Evolutionary conservation across 331 rosid species (phyloP).

Genomic region (Cydonia oblonga): DNA sequence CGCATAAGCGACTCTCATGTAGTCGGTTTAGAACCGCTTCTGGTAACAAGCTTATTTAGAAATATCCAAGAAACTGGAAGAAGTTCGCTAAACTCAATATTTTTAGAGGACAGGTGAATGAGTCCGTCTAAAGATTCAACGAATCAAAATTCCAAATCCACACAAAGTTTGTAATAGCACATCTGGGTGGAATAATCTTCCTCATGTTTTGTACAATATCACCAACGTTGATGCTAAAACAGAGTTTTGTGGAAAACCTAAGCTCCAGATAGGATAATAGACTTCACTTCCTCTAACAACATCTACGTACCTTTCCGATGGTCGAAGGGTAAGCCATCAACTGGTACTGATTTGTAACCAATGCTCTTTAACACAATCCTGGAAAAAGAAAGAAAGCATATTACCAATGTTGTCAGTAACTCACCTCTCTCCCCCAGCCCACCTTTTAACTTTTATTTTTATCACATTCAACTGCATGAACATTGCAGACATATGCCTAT

Average conservation of each 20-base stretch:
- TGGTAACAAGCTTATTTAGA: background rate
- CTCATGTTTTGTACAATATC: background rate
- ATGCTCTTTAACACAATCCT: conserved; percentile 90
- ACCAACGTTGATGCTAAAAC: background rate
- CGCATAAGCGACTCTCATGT: too few relatives aligned
- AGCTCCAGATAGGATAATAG: background rate
- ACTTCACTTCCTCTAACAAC: background rate
- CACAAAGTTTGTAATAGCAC: background rate
- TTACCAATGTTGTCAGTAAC: background rate
- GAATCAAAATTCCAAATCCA: background rate
- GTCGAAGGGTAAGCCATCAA: conserved; percentile 78
- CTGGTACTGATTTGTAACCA: conserved; percentile 80
- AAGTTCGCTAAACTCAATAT: background rate
- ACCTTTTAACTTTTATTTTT: background rate
- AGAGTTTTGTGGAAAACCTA: background rate
- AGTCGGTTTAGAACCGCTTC: background rate
- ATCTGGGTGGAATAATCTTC: background rate
- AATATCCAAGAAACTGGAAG: background rate
- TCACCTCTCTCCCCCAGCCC: background rate
- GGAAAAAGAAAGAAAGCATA: conserved; percentile 19
- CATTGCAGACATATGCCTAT: background rate
- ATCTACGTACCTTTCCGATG: conserved; percentile 46
- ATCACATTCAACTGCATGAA: too few relatives aligned
- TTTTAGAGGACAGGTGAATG: background rate
- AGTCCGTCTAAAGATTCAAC: background rate